Evolutionary conservation across 1,284 basidiomycete genomes (phyloP).

Genomic region (Ceratobasidium sp.): DNA sequence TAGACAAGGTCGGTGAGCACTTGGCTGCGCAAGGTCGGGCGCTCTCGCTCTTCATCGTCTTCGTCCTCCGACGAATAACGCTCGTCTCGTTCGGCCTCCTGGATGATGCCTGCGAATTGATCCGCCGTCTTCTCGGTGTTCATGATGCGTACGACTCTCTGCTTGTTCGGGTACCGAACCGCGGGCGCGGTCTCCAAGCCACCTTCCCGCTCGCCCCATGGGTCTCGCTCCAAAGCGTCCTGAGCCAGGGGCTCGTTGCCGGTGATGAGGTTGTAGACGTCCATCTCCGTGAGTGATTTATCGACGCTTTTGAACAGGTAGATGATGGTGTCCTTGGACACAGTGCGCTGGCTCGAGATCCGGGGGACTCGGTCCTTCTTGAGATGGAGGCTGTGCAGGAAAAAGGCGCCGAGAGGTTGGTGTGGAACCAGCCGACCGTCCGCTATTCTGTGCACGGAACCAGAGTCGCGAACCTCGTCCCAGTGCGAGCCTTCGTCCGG

Average conservation of each 20-base stretch:
- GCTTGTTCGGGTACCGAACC: not conserved
- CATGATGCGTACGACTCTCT: not conserved
- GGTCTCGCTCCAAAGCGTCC: not conserved
- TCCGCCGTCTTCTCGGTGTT: not conserved
- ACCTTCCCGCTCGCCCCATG: not conserved
- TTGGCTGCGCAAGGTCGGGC: not conserved
- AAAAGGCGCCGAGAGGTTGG: constrained; percentile 3
- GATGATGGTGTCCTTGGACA: not conserved
- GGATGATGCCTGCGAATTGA: not conserved
- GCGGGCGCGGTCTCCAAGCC: not conserved
- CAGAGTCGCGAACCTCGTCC: constrained; percentile 5
- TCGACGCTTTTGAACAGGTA: not conserved
- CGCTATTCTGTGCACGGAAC: not conserved
- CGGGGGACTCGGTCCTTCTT: not conserved
- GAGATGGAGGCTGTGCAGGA: not conserved
- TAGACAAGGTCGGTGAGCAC: not conserved
- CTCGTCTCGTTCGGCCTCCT: not conserved
- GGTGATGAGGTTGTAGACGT: not conserved
- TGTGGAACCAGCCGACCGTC: not conserved
- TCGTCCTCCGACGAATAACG: constrained; percentile 12
- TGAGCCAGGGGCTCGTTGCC: not conserved
- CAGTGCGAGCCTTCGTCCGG: constrained; percentile 1
- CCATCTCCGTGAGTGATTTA: not conserved
- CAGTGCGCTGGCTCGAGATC: not conserved
- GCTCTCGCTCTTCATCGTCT: not conserved